A percentile compares a stretch with the other conserved stretches of the same genome.
These are phyloP conservation scores for Protoeuglena noctilucae DNA, from an alignment of 139 green algal species.

Conservation along the genomic window DNA sequence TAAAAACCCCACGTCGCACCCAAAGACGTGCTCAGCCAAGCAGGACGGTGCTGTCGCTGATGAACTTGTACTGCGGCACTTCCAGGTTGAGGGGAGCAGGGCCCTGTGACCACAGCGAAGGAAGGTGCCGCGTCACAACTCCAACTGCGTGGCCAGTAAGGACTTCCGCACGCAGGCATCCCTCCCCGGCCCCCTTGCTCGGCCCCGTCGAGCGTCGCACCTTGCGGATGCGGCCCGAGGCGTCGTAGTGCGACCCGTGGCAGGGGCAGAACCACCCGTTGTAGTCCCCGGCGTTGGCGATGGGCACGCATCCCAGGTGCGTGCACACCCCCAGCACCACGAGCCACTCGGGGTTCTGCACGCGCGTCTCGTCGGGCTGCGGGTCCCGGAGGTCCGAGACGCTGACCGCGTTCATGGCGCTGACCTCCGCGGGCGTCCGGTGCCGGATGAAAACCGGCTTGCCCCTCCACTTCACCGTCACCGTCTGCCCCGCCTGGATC, in stretches of 20 bases:
- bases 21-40: conserved; percentile 39
- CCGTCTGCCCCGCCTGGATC: conserved; percentile 70
- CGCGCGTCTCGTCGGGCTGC: conserved; percentile 60
- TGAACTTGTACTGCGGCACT: conserved; percentile 72
- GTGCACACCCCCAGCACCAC: conserved; percentile 97
- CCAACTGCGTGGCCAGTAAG: too few relatives aligned
- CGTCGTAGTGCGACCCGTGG: conserved; percentile 93
- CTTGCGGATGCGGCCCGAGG: conserved; percentile 82
- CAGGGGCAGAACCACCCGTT: conserved; percentile 93
- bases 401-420: conserved; percentile 41
- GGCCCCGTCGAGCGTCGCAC: too few relatives aligned
- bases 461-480: conserved; percentile 97
- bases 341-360: conserved; percentile 81
- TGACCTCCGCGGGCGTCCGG: conserved; percentile 72
- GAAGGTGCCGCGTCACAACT: too few relatives aligned
- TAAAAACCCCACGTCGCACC: too few relatives aligned
- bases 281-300: conserved; percentile 93
- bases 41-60: conserved; percentile 47
- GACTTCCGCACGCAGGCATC: too few relatives aligned
- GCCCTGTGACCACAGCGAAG: too few relatives aligned
- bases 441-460: conserved; percentile 97
- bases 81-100: conserved; percentile 96
- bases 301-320: conserved; percentile 94
- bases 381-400: conserved; percentile 75
- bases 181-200: too few relatives aligned